Percentiles rank a stretch among this genome's conserved stretches.
Evolutionary conservation across 805 yeast species (phyloP).

Genomic region (Spathaspora passalidarum): DNA sequence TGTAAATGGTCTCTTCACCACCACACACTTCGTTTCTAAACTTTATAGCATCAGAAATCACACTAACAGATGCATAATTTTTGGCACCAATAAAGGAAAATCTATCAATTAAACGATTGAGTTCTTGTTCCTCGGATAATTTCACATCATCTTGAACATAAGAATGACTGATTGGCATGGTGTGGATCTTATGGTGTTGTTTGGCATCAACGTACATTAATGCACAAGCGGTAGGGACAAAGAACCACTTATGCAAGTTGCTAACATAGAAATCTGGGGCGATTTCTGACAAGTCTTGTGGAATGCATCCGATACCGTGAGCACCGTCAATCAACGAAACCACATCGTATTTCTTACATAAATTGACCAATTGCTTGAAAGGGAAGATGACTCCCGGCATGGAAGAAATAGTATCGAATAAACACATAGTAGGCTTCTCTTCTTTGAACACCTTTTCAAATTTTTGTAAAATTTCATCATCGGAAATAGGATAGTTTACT

Average conservation of each 20-base stretch:
- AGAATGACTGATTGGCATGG: conserved; percentile 55
- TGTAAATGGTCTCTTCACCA: conserved; percentile 51
- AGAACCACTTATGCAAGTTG: conserved; percentile 72
- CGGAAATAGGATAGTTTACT: conserved; percentile 43
- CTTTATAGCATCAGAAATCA: conserved; percentile 47
- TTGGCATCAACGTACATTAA: conserved; percentile 53
- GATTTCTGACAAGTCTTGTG: conserved; percentile 33
- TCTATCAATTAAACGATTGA: conserved; percentile 36
- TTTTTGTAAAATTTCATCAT: conserved; percentile 26
- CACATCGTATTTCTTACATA: conserved; percentile 46
- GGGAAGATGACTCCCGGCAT: conserved; percentile 65
- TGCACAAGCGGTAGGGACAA: conserved; percentile 56
- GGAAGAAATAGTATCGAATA: conserved; percentile 59
- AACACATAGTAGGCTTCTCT: conserved; percentile 34
- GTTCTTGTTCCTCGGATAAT: conserved; percentile 18
- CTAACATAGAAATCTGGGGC: conserved; percentile 60
- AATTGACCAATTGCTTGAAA: conserved; percentile 41
- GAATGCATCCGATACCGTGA: conserved; percentile 58
- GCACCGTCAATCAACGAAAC: conserved; percentile 70
- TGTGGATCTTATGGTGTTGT: conserved; percentile 49
- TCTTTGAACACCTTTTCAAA: conserved; percentile 20
- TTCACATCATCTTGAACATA: conserved; percentile 33
- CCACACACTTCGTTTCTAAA: conserved; percentile 57
- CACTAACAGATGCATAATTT: conserved; percentile 40
- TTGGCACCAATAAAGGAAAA: conserved; percentile 53